A percentile compares a stretch with the other conserved stretches of the same genome.
Evolutionary conservation across 345 rosid species (phyloP).

Genomic region (Aethionema arabicum): DNA sequence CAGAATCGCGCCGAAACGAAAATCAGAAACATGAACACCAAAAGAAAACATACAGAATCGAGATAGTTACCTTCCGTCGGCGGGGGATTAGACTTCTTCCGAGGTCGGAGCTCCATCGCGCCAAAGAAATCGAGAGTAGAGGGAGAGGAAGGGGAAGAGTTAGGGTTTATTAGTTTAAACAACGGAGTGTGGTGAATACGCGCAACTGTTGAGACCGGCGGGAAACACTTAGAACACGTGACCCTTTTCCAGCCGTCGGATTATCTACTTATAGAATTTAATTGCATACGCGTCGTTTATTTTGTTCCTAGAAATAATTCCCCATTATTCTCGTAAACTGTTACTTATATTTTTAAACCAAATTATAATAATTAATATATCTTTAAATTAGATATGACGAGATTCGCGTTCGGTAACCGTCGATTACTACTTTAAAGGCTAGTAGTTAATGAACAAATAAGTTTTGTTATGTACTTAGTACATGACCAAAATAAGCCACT

Average conservation of each 20-base stretch:
- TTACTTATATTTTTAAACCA: too few relatives aligned
- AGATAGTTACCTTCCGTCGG: constrained; percentile 26
- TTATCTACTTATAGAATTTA: background rate
- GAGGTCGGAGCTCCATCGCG: constrained; percentile 30
- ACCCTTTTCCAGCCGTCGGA: background rate
- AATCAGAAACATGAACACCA: background rate
- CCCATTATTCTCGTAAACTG: too few relatives aligned
- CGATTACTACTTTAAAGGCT: too few relatives aligned
- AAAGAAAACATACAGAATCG: constrained; percentile 6
- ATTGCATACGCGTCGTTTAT: too few relatives aligned
- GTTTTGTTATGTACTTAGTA: too few relatives aligned
- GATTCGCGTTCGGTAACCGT: too few relatives aligned
- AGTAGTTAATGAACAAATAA: too few relatives aligned
- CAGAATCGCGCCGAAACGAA: constrained; percentile 20
- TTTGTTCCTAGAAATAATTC: too few relatives aligned
- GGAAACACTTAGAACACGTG: constrained; percentile 32
- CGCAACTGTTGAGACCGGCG: constrained; percentile 30
- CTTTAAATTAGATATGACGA: too few relatives aligned
- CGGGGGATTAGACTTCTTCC: constrained; percentile 8
- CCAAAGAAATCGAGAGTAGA: background rate
- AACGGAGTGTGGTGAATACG: background rate
- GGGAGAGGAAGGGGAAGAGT: background rate
- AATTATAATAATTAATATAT: too few relatives aligned
- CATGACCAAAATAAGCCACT: too few relatives aligned
- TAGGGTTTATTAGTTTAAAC: constrained; percentile 26